phyloP scores from a whole-genome alignment of 306 rosid species.

The Purshia tridentata region DNA sequence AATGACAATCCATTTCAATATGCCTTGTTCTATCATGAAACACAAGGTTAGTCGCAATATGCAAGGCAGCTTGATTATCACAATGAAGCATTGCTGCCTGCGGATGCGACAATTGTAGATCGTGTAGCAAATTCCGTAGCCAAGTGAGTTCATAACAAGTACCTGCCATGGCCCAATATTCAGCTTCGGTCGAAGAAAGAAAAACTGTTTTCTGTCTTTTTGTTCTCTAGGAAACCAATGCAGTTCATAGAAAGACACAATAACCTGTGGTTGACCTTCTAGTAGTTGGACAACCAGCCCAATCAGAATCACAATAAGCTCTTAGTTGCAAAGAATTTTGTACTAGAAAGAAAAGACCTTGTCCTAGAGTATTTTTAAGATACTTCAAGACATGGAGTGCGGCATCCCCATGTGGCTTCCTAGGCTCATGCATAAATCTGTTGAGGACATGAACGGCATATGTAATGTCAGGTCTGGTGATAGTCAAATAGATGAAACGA shows the following conservation, averaged over 20 bases:
- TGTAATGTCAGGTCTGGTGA: background rate
- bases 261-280: too few relatives aligned
- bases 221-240: background rate
- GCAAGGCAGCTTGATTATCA: background rate
- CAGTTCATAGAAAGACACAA: background rate
- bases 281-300: background rate
- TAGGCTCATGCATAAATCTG: background rate
- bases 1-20: background rate
- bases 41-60: background rate
- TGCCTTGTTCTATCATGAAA: conserved; percentile 10
- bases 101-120: background rate
- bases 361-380: background rate
- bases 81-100: background rate
- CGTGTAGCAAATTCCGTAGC: background rate
- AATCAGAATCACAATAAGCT: background rate
- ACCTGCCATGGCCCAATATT: background rate
- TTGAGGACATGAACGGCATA: background rate
- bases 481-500: background rate
- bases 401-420: background rate
- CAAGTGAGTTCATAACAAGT: background rate
- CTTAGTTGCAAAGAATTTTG: background rate
- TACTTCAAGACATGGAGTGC: background rate
- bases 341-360: background rate
- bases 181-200: background rate
- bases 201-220: background rate